These are phyloP conservation scores for Amaranthus cruentus DNA, from an alignment of 148 eudicot genomes.

Conservation along the genomic window DNA sequence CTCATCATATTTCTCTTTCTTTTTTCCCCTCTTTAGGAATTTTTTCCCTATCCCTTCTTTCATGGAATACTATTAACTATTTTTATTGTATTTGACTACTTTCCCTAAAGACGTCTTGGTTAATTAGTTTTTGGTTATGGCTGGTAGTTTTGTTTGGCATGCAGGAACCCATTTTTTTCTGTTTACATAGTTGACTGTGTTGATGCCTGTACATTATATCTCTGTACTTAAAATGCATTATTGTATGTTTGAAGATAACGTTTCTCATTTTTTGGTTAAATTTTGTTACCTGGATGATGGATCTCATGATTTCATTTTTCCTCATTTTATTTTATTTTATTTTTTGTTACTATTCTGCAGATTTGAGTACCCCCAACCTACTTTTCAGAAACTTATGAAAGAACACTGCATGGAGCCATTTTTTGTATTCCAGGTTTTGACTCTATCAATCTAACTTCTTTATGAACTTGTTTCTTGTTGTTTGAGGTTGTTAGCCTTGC, in stretches of 20 bases:
- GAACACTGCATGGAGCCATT: conserved; percentile 99
- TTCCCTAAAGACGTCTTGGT: not conserved
- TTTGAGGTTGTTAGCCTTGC: not conserved
- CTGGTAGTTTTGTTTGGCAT: not conserved
- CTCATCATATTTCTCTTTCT: not conserved
- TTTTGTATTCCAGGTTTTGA: conserved; percentile 90
- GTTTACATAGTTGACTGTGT: not conserved
- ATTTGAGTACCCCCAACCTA: conserved; percentile 98
- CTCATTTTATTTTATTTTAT: conserved; percentile 12
- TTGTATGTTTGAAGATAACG: not conserved
- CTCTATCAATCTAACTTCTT: conserved; percentile 8
- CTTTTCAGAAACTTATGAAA: conserved; percentile 93
- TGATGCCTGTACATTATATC: not conserved
- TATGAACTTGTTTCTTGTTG: not conserved
- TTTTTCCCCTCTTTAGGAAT: not conserved
- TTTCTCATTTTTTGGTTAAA: not conserved
- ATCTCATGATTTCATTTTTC: conserved; percentile 1
- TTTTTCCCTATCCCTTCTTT: not conserved
- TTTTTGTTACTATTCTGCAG: conserved; percentile 30
- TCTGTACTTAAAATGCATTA: not conserved
- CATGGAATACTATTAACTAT: too few species aligned
- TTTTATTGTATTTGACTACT: too few species aligned
- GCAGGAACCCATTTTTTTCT: not conserved
- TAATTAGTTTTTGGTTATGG: not conserved
- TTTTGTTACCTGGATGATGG: not conserved